Conservation (phyloP, 495 filamentous ascomycete genomes). For the Annulohypoxylon maeteangense region DNA sequence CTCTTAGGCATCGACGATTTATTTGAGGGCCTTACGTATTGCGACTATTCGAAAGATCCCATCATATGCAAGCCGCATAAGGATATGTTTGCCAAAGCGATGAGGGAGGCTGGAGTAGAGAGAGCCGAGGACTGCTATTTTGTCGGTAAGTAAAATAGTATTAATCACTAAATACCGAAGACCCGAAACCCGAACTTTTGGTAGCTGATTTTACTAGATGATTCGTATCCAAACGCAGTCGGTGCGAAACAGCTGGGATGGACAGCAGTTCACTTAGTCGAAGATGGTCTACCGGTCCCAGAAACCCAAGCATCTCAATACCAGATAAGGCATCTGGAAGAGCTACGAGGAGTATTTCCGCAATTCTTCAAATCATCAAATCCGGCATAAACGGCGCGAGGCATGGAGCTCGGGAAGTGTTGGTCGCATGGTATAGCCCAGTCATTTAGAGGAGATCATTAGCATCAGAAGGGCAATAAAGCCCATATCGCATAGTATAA, state of each 20-base stretch:
- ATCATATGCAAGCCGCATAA: constrained; percentile 86
- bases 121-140: constrained; percentile 77
- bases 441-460: constrained; percentile 19
- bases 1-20: constrained; percentile 84
- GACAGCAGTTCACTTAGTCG: constrained; percentile 83
- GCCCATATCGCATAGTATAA: constrained; percentile 1
- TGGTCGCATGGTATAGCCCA: constrained; percentile 1
- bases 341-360: constrained; percentile 77
- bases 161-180: not conserved
- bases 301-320: constrained; percentile 69
- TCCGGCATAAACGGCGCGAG: constrained; percentile 16
- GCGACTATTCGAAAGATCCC: constrained; percentile 76
- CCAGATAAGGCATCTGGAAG: constrained; percentile 75
- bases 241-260: constrained; percentile 80
- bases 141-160: constrained; percentile 69
- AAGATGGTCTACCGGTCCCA: constrained; percentile 71
- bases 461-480: not conserved
- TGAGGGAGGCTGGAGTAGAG: constrained; percentile 69
- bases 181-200: no score
- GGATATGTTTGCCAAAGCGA: constrained; percentile 87
- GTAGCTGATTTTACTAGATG: constrained; percentile 67
- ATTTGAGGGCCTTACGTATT: constrained; percentile 94
- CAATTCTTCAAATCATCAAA: constrained; percentile 72
- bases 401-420: not conserved
- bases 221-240: constrained; percentile 79